Evolutionary conservation across 306 rosid species (phyloP).

Genomic region (Fragaria nilgerrensis): DNA sequence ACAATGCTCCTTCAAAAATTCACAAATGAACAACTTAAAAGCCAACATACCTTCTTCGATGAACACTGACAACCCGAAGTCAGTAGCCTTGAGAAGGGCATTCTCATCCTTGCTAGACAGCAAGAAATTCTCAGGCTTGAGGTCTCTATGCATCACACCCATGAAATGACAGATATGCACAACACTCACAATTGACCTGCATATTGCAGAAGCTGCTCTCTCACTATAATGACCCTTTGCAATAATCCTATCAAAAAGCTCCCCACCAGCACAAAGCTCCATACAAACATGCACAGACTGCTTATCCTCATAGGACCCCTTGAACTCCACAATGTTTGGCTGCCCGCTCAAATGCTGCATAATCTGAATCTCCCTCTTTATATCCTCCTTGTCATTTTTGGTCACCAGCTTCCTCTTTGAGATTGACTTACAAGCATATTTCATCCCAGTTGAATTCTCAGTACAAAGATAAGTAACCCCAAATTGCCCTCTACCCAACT

Average conservation of each 20-base stretch:
- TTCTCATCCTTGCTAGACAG: slow-evolving; percentile 66
- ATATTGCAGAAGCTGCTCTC: slow-evolving; percentile 78
- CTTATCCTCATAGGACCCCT: slow-evolving; percentile 80
- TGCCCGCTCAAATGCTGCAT: slow-evolving; percentile 96
- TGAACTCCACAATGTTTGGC: slow-evolving; percentile 84
- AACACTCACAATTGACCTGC: slow-evolving; percentile 79
- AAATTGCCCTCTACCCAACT: slow-evolving; percentile 90
- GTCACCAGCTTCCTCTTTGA: slow-evolving; percentile 76
- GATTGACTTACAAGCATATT: slow-evolving; percentile 81
- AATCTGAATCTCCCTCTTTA: slow-evolving; percentile 82
- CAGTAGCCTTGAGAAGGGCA: slow-evolving; percentile 77
- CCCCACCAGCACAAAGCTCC: slow-evolving; percentile 95
- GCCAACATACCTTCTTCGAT: slow-evolving; percentile 70
- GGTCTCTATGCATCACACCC: slow-evolving; percentile 96
- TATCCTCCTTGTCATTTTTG: slow-evolving; percentile 68
- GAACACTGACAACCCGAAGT: slow-evolving; percentile 87
- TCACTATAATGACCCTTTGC: slow-evolving; percentile 82
- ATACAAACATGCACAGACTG: slow-evolving; percentile 72
- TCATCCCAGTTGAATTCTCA: slow-evolving; percentile 60
- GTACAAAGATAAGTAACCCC: slow-evolving; percentile 79
- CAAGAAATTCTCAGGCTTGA: slow-evolving; percentile 93
- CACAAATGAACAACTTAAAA: slow-evolving; percentile 9
- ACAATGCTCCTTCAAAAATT: background rate
- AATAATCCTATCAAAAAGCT: slow-evolving; percentile 82
- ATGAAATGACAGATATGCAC: slow-evolving; percentile 81